Evolutionary conservation across 2,329 filamentous ascomycete species (phyloP), one percentile per base, ranked within the genome.

Genomic region (Nakataea oryzae): DNA sequence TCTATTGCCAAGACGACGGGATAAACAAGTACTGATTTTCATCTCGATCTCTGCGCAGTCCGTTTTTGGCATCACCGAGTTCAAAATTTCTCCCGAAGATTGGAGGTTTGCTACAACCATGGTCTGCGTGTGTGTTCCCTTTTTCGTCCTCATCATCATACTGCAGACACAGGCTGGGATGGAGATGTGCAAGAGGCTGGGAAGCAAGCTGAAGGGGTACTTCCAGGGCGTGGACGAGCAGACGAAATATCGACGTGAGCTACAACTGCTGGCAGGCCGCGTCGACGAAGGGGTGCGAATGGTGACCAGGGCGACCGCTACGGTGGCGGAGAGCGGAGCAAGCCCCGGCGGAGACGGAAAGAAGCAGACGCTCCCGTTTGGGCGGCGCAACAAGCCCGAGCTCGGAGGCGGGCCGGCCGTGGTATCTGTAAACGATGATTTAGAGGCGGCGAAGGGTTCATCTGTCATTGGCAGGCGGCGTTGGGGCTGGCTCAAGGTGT

Each of bases 51-150:
- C 29, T n/a, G 27, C 21, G 3, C 59, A 78, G 66, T 81, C 79
- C 41, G 79, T 86, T 60, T 84, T 82, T 64, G 82, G 83, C 30
- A 81, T 81, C 67, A 80, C 78, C 2, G 73, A 77, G 29, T 77
- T 81, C 65, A 70, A 70, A 13, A 74, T 77, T 55, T 67, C 74
- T 1, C 71, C 74, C 9, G 66, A 71, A 1, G 77, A 81, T 69
- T 79, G 76, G 74, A 71, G 72, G 13, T 81, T 81, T 64, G 70
- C 75, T 24, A 69, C 78, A 17, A 88, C 82, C 70, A 93, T 91
- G 67, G 87, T 86, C 8, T 85, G 84, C 71, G 86, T 81, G 56
- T 81, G 79, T 69, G 73, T 81, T 2, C 79, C 78, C 27, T 81
- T 81, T 66, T 78, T 81, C 67, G 64, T 79, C 28, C 70, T 80